Base-by-base conservation (phyloP, 352 stramenopile species). In the Pythium utonaiense region DNA sequence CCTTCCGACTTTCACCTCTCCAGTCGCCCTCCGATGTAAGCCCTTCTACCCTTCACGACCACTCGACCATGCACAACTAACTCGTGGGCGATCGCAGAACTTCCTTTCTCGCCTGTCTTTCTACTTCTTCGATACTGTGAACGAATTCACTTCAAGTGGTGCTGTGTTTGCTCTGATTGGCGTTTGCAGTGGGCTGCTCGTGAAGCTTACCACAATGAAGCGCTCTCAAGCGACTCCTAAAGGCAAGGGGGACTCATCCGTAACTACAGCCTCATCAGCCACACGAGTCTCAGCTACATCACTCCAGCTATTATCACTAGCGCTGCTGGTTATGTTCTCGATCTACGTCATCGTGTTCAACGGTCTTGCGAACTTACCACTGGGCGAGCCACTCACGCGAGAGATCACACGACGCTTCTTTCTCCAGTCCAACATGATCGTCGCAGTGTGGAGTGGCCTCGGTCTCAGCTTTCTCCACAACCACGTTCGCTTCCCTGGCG, bases 301-400 rank as follows among this genome's bases (percentile, higher is more conserved):
- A 1, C 14, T 53, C n/a, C n/a, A n/a, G n/a, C n/a, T n/a, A n/a
- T n/a, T n/a, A 8, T 28, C 17, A 36, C 22, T 6, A 40, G 53
- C 77, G 1, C 73, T 97, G 1, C 5, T 89, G 7, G 69, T 73
- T 28, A 65, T 73, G 1, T 68, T 95, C 3, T 16, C 69, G 1
- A 82, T 91, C 40, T 98, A 98, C 64, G 42, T 98, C 19, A 14
- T 86, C 4, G 73, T 97, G 0, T 98, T 98, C 67, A 91, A 98
- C 67, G 77, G 76, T 3, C 74, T 98, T 8, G 82, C 89, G 8
- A 98, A 98, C 62, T 69, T 98, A 25, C 93, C 93, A 6, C 73
- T 98, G 3, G 66, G 71, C 30, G 65, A 95, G 36, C 67, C 73
- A 6, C 86, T 98, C 16, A 69, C 96, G 9, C 96, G 80, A 30